Base-by-base conservation (phyloP, 495 filamentous ascomycete genomes). In the Rhypophila decipiens region DNA sequence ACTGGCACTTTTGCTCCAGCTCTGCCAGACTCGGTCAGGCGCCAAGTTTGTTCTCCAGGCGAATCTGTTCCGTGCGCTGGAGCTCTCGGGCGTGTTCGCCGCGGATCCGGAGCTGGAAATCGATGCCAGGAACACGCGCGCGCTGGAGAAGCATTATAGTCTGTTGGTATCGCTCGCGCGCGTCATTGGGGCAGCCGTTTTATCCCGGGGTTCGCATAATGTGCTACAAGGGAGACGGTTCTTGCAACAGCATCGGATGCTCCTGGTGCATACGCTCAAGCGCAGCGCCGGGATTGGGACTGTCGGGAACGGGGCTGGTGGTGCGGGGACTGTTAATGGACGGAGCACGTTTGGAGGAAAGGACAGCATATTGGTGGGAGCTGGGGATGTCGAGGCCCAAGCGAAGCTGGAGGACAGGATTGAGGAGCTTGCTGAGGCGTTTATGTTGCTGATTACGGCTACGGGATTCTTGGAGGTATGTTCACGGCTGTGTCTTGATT, bases 221-320 rank as follows among this genome's bases (percentile, higher is more conserved):
- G 79, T 91, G 44, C 73, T 84, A 21, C 85, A 89, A 54, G 89
- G 80, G 12, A 76, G 82, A 24, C 61, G 66, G 13, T 97, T 99
- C 65, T 67, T 97, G 43, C 66, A 72, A 18, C 85, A 91, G 51
- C 90, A 95, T 61, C 71, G 93, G 45, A 75, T 79, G 49, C 74
- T 86, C 50, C 84, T 95, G 49, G 80, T 94, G 50, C 84, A 88
- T 17, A 80, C 94, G n/a, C 87, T 97, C 59, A 99, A 99, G 67
- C 76, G 88, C 39, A 85, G 84, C 60, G 88, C 87, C 1, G 85
- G 83, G 33, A 86, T 96, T 49, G 88, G 88, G 2, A 74, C 74
- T 13, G 66, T 64, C 8, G 52, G 50, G 27, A 51, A 46, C 33
- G 50, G 41, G 4, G 33, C 38, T 38, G 51, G 13, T 24, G n/a